These are phyloP conservation scores for Pulveroboletus sp. DNA, from an alignment of 768 basidiomycete species.

Conservation along the genomic window DNA sequence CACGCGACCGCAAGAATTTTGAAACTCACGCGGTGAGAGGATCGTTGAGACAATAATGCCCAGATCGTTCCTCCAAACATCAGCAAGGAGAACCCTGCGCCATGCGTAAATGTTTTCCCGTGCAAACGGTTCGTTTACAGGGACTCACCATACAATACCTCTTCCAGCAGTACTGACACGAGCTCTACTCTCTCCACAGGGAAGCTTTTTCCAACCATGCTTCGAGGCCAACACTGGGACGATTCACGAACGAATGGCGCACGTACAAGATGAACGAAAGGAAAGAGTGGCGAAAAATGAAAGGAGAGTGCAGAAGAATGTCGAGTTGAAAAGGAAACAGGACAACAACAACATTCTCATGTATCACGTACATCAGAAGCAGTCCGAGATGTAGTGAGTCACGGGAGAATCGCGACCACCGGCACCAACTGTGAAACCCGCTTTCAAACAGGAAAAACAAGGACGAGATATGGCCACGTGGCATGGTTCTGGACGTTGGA, in stretches of 20 bases:
- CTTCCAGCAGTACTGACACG: constrained; percentile 15
- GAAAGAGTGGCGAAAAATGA: not conserved
- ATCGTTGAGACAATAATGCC: constrained; percentile 12
- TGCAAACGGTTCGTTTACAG: not conserved
- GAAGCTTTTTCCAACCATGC: constrained; percentile 3
- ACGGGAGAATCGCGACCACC: not conserved
- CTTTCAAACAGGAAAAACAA: not conserved
- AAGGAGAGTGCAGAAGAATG: no score
- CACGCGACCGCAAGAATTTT: constrained; percentile 25
- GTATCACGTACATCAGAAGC: not conserved
- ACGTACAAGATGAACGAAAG: not conserved
- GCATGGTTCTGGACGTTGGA: no score
- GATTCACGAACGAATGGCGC: not conserved
- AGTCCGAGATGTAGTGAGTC: not conserved
- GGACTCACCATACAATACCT: constrained; percentile 16
- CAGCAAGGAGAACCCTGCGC: constrained; percentile 33
- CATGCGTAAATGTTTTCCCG: not conserved
- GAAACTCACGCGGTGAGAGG: constrained; percentile 13
- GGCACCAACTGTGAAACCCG: not conserved
- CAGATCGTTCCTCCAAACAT: constrained; percentile 35
- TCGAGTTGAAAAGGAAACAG: not conserved
- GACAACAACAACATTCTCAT: not conserved
- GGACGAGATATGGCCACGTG: no score
- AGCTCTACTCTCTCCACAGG: constrained; percentile 19
- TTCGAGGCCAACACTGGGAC: not conserved